Evolutionary conservation across 2,329 filamentous ascomycete genomes (phyloP).

Genomic region (Xylaria sp.): DNA sequence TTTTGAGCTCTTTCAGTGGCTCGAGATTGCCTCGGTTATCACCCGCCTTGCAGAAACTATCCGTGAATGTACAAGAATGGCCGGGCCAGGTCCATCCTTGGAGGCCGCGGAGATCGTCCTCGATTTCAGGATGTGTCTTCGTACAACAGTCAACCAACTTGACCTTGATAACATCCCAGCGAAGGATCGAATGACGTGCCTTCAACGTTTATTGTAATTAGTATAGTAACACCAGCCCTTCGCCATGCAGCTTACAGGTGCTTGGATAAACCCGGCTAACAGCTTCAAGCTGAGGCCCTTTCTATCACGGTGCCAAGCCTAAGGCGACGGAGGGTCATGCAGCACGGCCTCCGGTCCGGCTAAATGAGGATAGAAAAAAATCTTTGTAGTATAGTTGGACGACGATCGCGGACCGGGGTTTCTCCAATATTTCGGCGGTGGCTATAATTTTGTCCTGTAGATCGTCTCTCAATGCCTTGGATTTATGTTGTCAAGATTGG

Average conservation of each 20-base stretch:
- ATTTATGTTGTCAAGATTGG: background rate
- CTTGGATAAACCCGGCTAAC: background rate
- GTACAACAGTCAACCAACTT: background rate
- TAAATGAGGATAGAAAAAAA: background rate
- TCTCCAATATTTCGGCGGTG: background rate
- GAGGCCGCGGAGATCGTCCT: background rate
- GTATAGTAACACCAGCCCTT: background rate
- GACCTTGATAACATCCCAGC: background rate
- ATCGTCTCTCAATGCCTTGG: background rate
- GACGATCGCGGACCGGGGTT: background rate
- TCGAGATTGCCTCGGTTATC: background rate
- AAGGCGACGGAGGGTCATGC: background rate
- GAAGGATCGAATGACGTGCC: background rate
- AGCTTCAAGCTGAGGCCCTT: background rate
- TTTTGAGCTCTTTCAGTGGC: constrained; percentile 1
- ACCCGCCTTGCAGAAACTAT: background rate
- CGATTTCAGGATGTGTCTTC: constrained; percentile 1
- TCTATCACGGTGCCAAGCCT: background rate
- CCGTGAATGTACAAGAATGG: background rate
- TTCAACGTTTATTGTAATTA: background rate
- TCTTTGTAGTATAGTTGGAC: background rate
- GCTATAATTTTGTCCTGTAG: background rate
- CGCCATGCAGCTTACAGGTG: background rate
- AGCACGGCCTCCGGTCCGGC: background rate
- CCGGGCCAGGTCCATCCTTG: background rate